Base-by-base conservation (phyloP, 129 eudicot species). In the Saussurea involucrata region DNA sequence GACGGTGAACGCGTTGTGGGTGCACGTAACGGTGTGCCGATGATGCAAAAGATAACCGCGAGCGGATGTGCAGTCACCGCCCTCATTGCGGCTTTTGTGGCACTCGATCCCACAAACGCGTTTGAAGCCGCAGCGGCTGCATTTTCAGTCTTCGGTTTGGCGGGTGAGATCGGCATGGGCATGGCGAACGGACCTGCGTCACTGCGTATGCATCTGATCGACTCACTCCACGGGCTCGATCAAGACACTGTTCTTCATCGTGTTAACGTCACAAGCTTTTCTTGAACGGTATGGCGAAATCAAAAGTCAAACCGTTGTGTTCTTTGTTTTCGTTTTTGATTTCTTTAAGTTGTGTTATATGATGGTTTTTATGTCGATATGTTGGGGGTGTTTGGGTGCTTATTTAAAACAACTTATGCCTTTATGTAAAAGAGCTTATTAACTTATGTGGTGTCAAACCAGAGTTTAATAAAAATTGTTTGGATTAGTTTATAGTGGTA, bases 1-100 rank as follows among this genome's bases (percentile, higher is more conserved):
- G 99, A 95, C 28, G 97, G 97, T 55, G 18, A 80, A 24, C 80
- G 84, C 22, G 96, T 89, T 18, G 77, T 85, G 20, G 92, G 96
- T 69, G 94, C 85, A 33, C 89, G 79, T 32, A 95, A 91, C 53
- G 99, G 99, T 42, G 97, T 95, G 3, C 82, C 87, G 2, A 88
- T 95, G 92, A 55, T 95, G 92, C 96, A 95, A 66, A 84, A 85
- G 86, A 89, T 95, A 71, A 95, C 97, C 22, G 97, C 97, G 15
- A 91, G 92, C 8, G 99, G 99, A 70, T 95, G 99, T 76, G 80
- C 99, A 3, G 95, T 91, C 69, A 95, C 97, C 7, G 97, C 97
- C 25, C 92, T 91, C 40, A 87, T 95, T 71, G 89, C 99, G 33
- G 94, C 97, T 60, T 95, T 95, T 76, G 87, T 95, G 76, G 95